Conservation (phyloP, 1,139 yeast genomes). For the Blastobotrys malaysiensis region DNA sequence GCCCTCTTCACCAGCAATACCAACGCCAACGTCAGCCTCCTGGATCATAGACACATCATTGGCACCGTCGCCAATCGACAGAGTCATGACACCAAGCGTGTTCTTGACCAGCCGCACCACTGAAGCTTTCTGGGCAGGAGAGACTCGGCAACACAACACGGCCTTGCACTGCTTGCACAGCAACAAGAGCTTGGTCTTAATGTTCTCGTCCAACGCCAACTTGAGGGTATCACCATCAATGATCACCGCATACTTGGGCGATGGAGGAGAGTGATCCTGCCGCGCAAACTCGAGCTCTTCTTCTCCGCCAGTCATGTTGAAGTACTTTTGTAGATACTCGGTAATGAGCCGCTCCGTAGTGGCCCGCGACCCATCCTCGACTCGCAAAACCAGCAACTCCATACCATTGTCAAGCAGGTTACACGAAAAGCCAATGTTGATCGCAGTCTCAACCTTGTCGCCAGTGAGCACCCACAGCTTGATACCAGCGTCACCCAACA, state of each 20-base stretch:
- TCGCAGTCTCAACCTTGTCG: conserved; percentile 94
- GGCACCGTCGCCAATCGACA: conserved; percentile 97
- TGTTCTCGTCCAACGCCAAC: conserved; percentile 45
- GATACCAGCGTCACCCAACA: conserved; percentile 80
- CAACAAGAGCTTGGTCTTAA: conserved; percentile 64
- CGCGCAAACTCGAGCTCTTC: conserved; percentile 56
- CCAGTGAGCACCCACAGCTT: conserved; percentile 96
- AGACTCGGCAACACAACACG: conserved; percentile 96
- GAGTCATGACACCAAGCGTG: conserved; percentile 76
- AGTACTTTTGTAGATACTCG: conserved; percentile 54
- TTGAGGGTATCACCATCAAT: conserved; percentile 91
- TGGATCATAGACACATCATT: conserved; percentile 99
- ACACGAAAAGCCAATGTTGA: conserved; percentile 93
- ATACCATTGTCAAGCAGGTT: conserved; percentile 77
- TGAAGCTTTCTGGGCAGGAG: conserved; percentile 95
- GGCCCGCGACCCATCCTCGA: conserved; percentile 31
- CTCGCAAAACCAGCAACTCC: conserved; percentile 68
- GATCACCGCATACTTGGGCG: conserved; percentile 70
- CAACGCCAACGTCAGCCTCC: conserved; percentile 97
- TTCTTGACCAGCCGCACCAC: conserved; percentile 85
- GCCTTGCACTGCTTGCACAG: conserved; percentile 91
- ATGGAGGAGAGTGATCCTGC: conserved; percentile 71
- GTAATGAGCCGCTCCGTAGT: conserved; percentile 51
- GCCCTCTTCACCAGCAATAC: conserved; percentile 98
- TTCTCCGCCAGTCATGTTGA: conserved; percentile 56